Evolutionary conservation across 352 stramenopile species (phyloP).

Genomic region (Pythium brassicae): DNA sequence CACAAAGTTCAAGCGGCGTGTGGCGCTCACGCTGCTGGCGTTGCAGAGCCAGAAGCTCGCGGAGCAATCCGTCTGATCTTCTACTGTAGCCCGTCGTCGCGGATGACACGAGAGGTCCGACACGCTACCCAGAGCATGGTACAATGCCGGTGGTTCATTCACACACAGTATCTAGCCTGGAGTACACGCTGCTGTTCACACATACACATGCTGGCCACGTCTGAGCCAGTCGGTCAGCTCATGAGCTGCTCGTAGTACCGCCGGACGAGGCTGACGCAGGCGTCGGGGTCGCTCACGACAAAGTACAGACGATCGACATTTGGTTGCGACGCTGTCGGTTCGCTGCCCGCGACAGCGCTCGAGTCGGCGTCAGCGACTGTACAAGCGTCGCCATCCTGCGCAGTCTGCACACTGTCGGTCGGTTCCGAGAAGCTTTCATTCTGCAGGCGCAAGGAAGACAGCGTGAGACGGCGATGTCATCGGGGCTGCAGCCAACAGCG

Average conservation of each 20-base stretch:
- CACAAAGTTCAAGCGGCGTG: slow-evolving; percentile 43
- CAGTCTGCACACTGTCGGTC: not conserved
- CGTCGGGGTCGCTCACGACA: slow-evolving; percentile 13
- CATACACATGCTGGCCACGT: not conserved
- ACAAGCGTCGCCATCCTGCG: not conserved
- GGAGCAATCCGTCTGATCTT: no score
- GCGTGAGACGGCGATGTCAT: not conserved
- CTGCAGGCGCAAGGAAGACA: not conserved
- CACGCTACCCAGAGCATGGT: not conserved
- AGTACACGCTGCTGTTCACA: not conserved
- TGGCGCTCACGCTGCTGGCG: slow-evolving; percentile 32
- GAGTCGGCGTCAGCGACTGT: not conserved
- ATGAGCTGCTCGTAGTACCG: slow-evolving; percentile 17
- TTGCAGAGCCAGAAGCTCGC: slow-evolving; percentile 24
- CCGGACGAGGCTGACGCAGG: slow-evolving; percentile 13
- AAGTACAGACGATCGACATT: slow-evolving; percentile 12
- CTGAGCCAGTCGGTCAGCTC: not conserved
- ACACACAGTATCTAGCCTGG: slow-evolving; percentile 1
- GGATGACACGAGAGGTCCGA: not conserved
- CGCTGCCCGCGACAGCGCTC: not conserved
- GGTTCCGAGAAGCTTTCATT: slow-evolving; percentile 5
- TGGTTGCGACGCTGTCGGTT: not conserved
- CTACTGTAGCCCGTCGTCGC: not conserved
- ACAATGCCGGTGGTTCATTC: not conserved
- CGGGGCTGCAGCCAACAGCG: not conserved